Conservation (phyloP, 441 rosid genomes). For the Corymbia citriodora region DNA sequence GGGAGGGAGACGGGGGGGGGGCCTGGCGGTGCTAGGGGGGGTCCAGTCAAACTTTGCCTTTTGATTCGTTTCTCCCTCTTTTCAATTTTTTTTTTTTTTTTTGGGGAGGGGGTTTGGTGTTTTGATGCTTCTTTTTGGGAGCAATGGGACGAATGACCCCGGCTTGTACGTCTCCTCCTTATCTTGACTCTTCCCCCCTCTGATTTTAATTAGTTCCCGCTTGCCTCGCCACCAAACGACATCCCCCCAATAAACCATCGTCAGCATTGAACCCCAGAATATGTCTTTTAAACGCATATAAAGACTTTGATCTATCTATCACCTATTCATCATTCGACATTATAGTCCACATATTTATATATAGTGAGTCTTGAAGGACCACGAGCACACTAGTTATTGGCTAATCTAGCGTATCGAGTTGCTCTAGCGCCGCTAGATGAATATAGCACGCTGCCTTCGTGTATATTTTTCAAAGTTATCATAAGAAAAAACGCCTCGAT, state of each 20-base stretch:
- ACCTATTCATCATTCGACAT: neutral
- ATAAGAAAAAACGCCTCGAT: rapidly evolving
- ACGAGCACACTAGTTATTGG: rapidly evolving
- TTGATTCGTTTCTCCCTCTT: slow-evolving; percentile 11
- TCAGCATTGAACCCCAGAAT: neutral
- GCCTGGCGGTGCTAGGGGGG: neutral
- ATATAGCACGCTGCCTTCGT: neutral
- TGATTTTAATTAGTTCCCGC: neutral
- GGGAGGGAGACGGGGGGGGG: neutral
- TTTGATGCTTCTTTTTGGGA: neutral
- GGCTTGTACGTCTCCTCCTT: neutral
- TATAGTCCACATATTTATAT: rapidly evolving
- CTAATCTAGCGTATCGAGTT: neutral
- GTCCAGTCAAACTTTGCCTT: slow-evolving; percentile 41
- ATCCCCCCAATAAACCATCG: neutral
- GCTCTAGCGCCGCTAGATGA: neutral
- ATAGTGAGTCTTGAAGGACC: rapidly evolving
- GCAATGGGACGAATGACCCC: neutral
- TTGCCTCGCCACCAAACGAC: neutral
- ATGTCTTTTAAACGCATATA: neutral
- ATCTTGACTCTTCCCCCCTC: neutral
- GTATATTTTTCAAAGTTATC: neutral
- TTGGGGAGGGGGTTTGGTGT: neutral
- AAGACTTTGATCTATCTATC: neutral
- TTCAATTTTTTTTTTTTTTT: neutral